Base-by-base conservation (phyloP, 2,329 filamentous ascomycete genomes). In the Mollisiaceae sp. region DNA sequence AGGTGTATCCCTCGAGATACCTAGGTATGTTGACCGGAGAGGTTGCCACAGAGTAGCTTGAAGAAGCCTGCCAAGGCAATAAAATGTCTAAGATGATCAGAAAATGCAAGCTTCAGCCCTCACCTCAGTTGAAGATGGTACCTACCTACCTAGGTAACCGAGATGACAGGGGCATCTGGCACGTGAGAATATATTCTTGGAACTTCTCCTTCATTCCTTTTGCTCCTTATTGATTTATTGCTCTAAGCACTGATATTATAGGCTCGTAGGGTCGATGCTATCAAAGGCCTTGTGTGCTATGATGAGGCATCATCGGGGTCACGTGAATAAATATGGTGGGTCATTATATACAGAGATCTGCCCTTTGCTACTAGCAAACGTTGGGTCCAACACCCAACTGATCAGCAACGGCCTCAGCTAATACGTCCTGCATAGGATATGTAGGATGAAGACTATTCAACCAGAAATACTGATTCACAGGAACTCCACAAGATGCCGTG, bases 391-490 rank as follows among this genome's bases (percentile, higher is more conserved):
- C 75, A 8, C 65, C 65, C 68, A 85, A 69, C 3, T 76, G 73
- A 61, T 76, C 73, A 2, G 80, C 79, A 50, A 88, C 77, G 59
- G 78, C 74, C 64, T 83, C 76, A 0, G 87, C 87, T 8, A 87
- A 82, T 6, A 83, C 83, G 60, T 88, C 84, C 68, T 89, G 86
- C 61, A 89, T 82, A 0, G 85, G 82, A 72, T 84, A 87, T 0
- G 87, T 89, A n/a, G 88, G 87, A 72, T 90, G 88, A 68, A 90
- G 74, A 45, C 75, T 79, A 70, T 90, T 89, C 36, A 89, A 77
- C 87, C 87, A 90, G 70, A 89, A 83, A 73, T 89, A 89, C 76
- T 89, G 77, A 72, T 89, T 84, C 2, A 88, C 85, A 0, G 84
- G 78, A 54, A 85, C 75, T 1, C 79, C 78, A 73, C 87, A 89